These are phyloP conservation scores for Suhomyces panamericanus DNA, from an alignment of 1,139 yeast species.

Conservation along the genomic window DNA sequence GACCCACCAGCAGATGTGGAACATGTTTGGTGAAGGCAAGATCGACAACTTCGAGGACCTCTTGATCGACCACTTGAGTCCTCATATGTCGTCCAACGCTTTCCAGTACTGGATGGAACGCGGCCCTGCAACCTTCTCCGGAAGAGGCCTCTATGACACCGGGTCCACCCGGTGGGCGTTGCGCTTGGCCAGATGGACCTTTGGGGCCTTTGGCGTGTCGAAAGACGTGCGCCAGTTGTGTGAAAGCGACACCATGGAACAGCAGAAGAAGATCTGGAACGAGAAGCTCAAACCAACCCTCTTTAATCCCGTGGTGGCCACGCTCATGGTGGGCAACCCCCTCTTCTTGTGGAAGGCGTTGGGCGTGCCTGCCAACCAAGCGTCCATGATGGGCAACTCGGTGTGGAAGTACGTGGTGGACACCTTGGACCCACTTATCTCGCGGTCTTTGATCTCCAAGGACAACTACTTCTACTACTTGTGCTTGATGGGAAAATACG, in stretches of 20 bases:
- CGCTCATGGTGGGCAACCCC: slow-evolving; percentile 74
- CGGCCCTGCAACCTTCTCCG: slow-evolving; percentile 60
- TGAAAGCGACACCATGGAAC: slow-evolving; percentile 55
- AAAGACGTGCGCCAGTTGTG: slow-evolving; percentile 57
- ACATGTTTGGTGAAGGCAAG: slow-evolving; percentile 73
- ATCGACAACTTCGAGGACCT: slow-evolving; percentile 48
- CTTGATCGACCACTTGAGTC: slow-evolving; percentile 56
- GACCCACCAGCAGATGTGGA: slow-evolving; percentile 65
- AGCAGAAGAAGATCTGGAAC: slow-evolving; percentile 67
- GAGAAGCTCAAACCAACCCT: slow-evolving; percentile 62
- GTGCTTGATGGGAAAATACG: slow-evolving; percentile 61
- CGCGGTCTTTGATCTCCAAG: slow-evolving; percentile 58
- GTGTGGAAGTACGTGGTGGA: slow-evolving; percentile 71
- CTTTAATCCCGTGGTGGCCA: slow-evolving; percentile 68
- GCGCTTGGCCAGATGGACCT: slow-evolving; percentile 61
- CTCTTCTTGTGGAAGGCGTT: slow-evolving; percentile 82
- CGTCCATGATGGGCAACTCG: slow-evolving; percentile 73
- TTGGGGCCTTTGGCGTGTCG: slow-evolving; percentile 55
- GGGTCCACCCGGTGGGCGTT: slow-evolving; percentile 89
- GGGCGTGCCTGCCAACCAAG: slow-evolving; percentile 85
- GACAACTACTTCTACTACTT: slow-evolving; percentile 82
- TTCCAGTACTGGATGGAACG: slow-evolving; percentile 76
- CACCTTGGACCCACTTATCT: slow-evolving; percentile 74
- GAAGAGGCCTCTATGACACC: slow-evolving; percentile 70
- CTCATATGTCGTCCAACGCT: slow-evolving; percentile 75